phyloP scores from a whole-genome alignment of 2,329 filamentous ascomycete species.

The Colletotrichum limetticola region DNA sequence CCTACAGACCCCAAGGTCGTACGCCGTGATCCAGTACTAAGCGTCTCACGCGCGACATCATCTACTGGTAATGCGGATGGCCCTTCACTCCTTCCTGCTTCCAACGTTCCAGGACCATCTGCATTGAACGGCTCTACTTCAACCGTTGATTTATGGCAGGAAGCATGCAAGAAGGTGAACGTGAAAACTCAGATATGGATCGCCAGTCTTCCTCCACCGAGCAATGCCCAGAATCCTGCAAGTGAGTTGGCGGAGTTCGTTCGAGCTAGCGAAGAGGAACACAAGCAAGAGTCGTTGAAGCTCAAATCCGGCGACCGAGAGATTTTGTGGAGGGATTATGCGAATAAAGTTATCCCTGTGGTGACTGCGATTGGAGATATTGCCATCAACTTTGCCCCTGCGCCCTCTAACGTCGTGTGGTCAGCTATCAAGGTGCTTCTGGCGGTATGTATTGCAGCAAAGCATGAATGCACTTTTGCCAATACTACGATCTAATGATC shows the following conservation, averaged over 20 bases:
- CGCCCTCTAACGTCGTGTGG: background rate
- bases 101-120: background rate
- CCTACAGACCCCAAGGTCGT: background rate
- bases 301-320: background rate
- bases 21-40: background rate
- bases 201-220: background rate
- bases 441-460: background rate
- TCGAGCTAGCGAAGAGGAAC: background rate
- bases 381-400: background rate
- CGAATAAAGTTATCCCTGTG: background rate
- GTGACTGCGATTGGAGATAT: background rate
- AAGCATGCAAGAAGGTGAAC: background rate
- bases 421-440: background rate
- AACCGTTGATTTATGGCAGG: background rate
- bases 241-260: background rate
- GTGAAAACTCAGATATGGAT: background rate
- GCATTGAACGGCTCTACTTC: background rate
- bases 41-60: background rate
- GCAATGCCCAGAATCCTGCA: background rate
- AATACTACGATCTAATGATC: background rate
- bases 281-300: background rate
- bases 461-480: background rate
- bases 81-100: background rate
- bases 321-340: background rate
- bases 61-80: background rate